Base-by-base conservation (phyloP, 2,329 filamentous ascomycete genomes). In the Apiospora pterosperma region DNA sequence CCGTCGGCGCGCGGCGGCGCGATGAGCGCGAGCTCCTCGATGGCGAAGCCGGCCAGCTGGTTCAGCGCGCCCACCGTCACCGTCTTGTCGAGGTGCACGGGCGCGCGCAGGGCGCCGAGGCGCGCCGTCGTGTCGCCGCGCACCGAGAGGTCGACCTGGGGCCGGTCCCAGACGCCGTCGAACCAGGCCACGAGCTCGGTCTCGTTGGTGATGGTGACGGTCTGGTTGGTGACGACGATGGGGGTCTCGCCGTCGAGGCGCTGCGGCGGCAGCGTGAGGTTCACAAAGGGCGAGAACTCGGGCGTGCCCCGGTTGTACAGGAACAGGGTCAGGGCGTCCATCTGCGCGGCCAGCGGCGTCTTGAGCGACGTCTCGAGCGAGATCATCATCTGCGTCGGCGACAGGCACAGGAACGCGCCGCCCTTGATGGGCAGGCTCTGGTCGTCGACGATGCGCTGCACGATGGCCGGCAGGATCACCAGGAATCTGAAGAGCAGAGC, bases 381-480 rank as follows among this genome's bases (percentile, higher is more conserved):
- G 61, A 82, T 70, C 21, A 73, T 74, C 25, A 81, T 68, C 12
- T 73, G 63, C 1, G 68, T 71, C 36, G 76, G 72, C 2, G 76
- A 76, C 5, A 79, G 14, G 1, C 74, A 75, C 31, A 73, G 66
- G 38, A 82, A 69, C 14, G 72, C 66, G 34, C 79, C 80, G 1
- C 74, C 70, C 1, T 71, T 64, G 12, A 84, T 70, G 1, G 79
- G 76, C 12, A 84, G 71, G 7, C 74, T 68, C 31, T 82, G 79
- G 23, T 76, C 68, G 34, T 79, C 75, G 63, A 84, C 76, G 23
- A 84, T 79, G 34, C 72, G 69, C 66, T 82, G 80, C 1, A 81
- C 77, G 36, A 83, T 78, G n/a, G 77, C 77, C 1, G 82, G 82
- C 34, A 84, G 75, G 8, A 80, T 79, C 21, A 82, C 75, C 23